Percentiles rank a stretch among this genome's conserved stretches.
Conservation (phyloP, 257 asterid genomes). For the Salvia splendens region DNA sequence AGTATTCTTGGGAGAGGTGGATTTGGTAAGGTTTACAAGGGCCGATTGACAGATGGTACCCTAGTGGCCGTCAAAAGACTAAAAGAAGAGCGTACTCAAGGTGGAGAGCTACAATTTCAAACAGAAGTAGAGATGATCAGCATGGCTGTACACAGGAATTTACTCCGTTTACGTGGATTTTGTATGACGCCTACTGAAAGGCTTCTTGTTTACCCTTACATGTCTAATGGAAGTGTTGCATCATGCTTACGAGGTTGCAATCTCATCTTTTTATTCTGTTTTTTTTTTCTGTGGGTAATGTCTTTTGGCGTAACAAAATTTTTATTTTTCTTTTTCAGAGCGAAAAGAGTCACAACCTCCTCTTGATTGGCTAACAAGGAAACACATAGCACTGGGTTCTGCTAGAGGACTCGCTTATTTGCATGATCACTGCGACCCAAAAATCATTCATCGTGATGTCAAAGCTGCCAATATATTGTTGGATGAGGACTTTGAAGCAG, state of each 20-base stretch:
- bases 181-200: conserved; percentile 95
- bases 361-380: conserved; percentile 79
- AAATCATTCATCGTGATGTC: conserved; percentile 88
- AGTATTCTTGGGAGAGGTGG: conserved; percentile 88
- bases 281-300: background rate
- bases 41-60: conserved; percentile 80
- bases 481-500: conserved; percentile 94
- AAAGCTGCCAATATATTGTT: conserved; percentile 84
- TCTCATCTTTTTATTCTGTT: conserved; percentile 18
- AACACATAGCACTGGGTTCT: conserved; percentile 76
- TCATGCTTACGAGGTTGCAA: conserved; percentile 88
- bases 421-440: conserved; percentile 91
- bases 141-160: conserved; percentile 88
- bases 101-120: conserved; percentile 88
- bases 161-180: conserved; percentile 85
- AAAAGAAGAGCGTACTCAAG: conserved; percentile 83
- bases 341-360: conserved; percentile 66
- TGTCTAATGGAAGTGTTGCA: conserved; percentile 95
- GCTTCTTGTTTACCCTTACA: conserved; percentile 87
- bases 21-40: conserved; percentile 89
- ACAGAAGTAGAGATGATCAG: conserved; percentile 94
- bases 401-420: conserved; percentile 93
- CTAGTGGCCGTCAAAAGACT: conserved; percentile 89
- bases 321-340: conserved; percentile 45
- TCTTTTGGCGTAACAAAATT: conserved; percentile 10